Percentiles rank a stretch among this genome's conserved stretches.
Evolutionary conservation across 2,329 filamentous ascomycete genomes (phyloP).

Genomic region (Diplodia mutila): DNA sequence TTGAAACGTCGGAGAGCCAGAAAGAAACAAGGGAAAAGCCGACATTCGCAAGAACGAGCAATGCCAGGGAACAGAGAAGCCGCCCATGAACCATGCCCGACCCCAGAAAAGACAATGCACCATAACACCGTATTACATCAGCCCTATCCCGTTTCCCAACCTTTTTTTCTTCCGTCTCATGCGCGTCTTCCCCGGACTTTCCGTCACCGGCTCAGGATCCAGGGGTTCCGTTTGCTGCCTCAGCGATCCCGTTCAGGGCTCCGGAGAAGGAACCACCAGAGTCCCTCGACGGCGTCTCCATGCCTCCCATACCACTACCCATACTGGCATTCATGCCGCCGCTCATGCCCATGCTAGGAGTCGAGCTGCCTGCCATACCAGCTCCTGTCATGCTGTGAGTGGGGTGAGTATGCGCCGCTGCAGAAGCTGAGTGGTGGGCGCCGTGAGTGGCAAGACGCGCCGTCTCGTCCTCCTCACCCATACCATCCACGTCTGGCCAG

Average conservation of each 20-base stretch:
- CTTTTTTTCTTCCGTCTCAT: constrained; percentile 4
- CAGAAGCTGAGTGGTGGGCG: constrained; percentile 17
- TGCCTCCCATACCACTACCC: constrained; percentile 27
- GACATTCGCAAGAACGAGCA: background rate
- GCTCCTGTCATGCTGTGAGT: constrained; percentile 7
- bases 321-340: constrained; percentile 28
- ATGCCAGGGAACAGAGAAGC: background rate
- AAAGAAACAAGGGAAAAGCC: background rate
- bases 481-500: constrained; percentile 55
- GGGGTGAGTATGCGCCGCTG: constrained; percentile 18
- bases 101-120: constrained; percentile 10
- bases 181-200: background rate
- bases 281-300: constrained; percentile 24
- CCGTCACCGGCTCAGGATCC: background rate
- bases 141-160: background rate
- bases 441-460: constrained; percentile 16
- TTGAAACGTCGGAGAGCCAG: background rate
- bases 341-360: constrained; percentile 26
- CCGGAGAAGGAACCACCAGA: constrained; percentile 9
- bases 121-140: constrained; percentile 20
- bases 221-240: constrained; percentile 20
- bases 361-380: constrained; percentile 11
- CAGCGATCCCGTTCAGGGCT: constrained; percentile 26
- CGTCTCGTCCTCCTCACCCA: constrained; percentile 51
- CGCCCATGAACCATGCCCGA: constrained; percentile 4